Evolutionary conservation across 345 rosid species (phyloP).

Genomic region (Lumnitzera racemosa): DNA sequence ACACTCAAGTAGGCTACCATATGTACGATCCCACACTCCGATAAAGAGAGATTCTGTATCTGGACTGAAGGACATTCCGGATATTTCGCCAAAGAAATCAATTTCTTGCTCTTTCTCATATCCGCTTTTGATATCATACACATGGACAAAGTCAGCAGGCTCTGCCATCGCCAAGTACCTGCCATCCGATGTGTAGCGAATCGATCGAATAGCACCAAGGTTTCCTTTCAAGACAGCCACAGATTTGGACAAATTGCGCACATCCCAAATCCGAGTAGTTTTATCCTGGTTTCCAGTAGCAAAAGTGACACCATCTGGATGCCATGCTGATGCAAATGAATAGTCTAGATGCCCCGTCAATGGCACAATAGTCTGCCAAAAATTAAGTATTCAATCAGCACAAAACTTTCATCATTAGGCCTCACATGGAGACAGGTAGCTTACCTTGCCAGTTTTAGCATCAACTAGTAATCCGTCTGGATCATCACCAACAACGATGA

Average conservation of each 20-base stretch:
- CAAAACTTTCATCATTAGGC: background rate
- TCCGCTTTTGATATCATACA: constrained; percentile 49
- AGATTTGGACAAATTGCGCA: constrained; percentile 47
- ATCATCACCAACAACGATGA: constrained; percentile 65
- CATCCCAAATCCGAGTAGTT: constrained; percentile 73
- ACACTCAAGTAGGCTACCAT: constrained; percentile 78
- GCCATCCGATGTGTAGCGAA: constrained; percentile 61
- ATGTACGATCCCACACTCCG: constrained; percentile 84
- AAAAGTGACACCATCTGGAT: constrained; percentile 64
- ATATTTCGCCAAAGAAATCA: constrained; percentile 80
- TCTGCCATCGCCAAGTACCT: constrained; percentile 67
- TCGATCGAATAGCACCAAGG: constrained; percentile 65
- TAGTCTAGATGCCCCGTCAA: constrained; percentile 60
- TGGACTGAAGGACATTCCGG: constrained; percentile 74
- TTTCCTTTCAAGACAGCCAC: constrained; percentile 60
- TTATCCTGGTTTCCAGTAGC: constrained; percentile 86
- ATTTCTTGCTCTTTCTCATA: constrained; percentile 69
- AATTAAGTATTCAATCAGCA: constrained; percentile 3
- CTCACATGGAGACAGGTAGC: too few species aligned
- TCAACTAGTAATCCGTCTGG: constrained; percentile 63
- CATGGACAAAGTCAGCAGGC: constrained; percentile 84
- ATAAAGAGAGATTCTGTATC: constrained; percentile 70
- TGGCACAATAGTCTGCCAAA: constrained; percentile 33
- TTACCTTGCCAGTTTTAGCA: constrained; percentile 54
- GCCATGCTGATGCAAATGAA: constrained; percentile 86